phyloP scores from a whole-genome alignment of 2,329 filamentous ascomycete genomes.

The Paecilomyces formosus region DNA sequence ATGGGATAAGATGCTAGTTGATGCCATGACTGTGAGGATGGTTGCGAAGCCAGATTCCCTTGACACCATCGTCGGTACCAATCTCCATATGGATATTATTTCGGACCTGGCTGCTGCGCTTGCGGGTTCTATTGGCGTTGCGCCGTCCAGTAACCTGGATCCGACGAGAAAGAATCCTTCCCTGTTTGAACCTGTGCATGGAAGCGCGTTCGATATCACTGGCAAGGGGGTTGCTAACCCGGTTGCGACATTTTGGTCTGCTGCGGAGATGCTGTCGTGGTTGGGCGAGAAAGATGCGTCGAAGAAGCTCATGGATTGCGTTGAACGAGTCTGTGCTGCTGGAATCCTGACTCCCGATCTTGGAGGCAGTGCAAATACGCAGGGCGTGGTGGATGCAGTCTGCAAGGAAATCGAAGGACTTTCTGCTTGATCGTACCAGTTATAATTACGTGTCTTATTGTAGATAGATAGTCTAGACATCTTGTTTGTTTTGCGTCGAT shows the following conservation, averaged over 20 bases:
- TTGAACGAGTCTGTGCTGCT: slow-evolving; percentile 47
- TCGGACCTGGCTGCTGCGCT: slow-evolving; percentile 58
- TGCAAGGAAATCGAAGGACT: not conserved
- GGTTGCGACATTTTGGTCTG: slow-evolving; percentile 57
- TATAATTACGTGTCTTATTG: not conserved
- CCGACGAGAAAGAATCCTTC: slow-evolving; percentile 48
- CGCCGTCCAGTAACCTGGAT: slow-evolving; percentile 56
- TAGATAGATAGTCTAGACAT: not conserved
- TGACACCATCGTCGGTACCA: slow-evolving; percentile 59
- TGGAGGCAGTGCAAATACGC: slow-evolving; percentile 45
- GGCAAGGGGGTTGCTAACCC: slow-evolving; percentile 53
- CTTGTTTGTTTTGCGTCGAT: not conserved
- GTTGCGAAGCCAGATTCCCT: slow-evolving; percentile 52
- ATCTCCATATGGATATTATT: slow-evolving; percentile 54
- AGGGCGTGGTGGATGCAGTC: slow-evolving; percentile 48
- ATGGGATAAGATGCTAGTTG: slow-evolving; percentile 59
- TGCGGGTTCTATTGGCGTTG: slow-evolving; percentile 59
- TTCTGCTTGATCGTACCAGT: not conserved
- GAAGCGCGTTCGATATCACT: slow-evolving; percentile 51
- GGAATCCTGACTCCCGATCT: slow-evolving; percentile 48
- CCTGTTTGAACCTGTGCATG: slow-evolving; percentile 52
- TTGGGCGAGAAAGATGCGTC: slow-evolving; percentile 48
- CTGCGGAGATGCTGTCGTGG: slow-evolving; percentile 55
- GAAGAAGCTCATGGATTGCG: slow-evolving; percentile 45
- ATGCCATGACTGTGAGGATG: slow-evolving; percentile 61